Evolutionary conservation across 805 yeast species (phyloP).

Genomic region (Candida ficus): DNA sequence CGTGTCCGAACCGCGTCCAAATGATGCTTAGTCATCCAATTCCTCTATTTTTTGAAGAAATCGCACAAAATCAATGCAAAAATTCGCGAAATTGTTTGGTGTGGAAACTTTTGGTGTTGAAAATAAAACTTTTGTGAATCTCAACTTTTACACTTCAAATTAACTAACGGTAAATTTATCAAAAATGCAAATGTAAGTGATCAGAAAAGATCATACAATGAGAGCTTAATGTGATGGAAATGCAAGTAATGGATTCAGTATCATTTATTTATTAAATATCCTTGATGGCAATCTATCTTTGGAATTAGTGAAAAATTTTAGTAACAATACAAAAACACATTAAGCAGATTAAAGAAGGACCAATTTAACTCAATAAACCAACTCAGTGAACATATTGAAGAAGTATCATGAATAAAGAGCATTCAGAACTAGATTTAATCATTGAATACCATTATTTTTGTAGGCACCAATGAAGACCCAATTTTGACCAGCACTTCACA

Average conservation of each 20-base stretch:
- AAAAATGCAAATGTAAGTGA: slow-evolving; percentile 43
- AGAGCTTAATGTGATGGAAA: neutral
- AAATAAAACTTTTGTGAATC: slow-evolving; percentile 11
- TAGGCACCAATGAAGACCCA: neutral
- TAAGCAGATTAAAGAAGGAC: too few species aligned
- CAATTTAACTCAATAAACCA: too few species aligned
- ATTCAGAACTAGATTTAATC: too few species aligned
- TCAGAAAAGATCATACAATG: slow-evolving; percentile 1
- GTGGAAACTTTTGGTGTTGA: neutral
- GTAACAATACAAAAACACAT: neutral
- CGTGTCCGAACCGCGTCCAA: neutral
- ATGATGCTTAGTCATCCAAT: neutral
- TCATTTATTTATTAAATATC: neutral
- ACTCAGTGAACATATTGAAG: too few species aligned
- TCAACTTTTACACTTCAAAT: slow-evolving; percentile 1
- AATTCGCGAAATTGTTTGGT: slow-evolving; percentile 1
- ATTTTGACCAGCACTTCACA: too few species aligned
- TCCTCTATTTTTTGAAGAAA: neutral
- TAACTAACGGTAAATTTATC: slow-evolving; percentile 19
- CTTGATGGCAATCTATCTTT: neutral
- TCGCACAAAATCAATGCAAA: neutral
- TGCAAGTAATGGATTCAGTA: neutral
- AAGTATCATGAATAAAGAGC: too few species aligned
- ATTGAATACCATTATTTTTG: too few species aligned
- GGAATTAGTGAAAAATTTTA: neutral